Percentiles rank a stretch among this genome's conserved stretches.
Conservation (phyloP, 2,329 filamentous ascomycete genomes). For the Pestalotiopsis fici region DNA sequence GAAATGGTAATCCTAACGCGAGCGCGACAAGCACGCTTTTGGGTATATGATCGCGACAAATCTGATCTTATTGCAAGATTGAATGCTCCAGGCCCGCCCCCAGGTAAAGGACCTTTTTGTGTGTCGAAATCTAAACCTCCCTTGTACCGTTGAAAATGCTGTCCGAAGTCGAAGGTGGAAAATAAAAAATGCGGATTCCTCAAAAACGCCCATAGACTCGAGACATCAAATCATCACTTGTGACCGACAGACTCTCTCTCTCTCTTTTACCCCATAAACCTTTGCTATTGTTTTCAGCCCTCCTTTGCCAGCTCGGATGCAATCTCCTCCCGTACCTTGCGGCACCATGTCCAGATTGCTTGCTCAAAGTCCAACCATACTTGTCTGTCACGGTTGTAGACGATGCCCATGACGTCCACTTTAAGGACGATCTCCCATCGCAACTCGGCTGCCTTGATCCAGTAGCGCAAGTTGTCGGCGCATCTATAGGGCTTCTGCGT, state of each 20-base stretch:
- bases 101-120: background rate
- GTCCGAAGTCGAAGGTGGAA: background rate
- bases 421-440: constrained; percentile 86
- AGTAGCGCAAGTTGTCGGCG: constrained; percentile 92
- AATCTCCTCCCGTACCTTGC: constrained; percentile 80
- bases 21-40: background rate
- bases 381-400: constrained; percentile 69
- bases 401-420: constrained; percentile 83
- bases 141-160: background rate
- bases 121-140: background rate
- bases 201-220: background rate
- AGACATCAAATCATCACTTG: background rate
- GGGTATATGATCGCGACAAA: constrained; percentile 7
- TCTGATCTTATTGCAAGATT: background rate
- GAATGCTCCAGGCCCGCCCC: background rate
- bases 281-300: background rate
- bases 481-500: constrained; percentile 92
- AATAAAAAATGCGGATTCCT: background rate
- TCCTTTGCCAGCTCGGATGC: constrained; percentile 54
- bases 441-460: constrained; percentile 93
- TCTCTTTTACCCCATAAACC: background rate
- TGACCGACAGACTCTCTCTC: background rate
- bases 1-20: constrained; percentile 1
- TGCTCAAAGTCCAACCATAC: constrained; percentile 83
- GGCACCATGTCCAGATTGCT: constrained; percentile 82